A percentile compares a stretch with the other conserved stretches of the same genome.
Conservation (phyloP, 2,329 filamentous ascomycete species). For the Fusarium xyrophilum region DNA sequence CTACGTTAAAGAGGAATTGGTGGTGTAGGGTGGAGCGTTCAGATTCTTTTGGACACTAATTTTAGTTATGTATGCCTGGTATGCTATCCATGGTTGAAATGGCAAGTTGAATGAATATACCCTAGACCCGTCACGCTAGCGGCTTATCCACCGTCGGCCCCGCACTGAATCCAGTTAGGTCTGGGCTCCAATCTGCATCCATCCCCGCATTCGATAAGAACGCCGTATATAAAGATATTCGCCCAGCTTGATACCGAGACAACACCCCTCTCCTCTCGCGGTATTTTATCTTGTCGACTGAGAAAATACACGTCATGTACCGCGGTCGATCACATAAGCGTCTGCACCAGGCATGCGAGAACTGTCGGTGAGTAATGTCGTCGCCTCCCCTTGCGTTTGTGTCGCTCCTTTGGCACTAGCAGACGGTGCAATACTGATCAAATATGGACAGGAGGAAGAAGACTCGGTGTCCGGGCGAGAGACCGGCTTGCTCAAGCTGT, state of each 20-base stretch:
- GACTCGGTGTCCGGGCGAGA: neutral
- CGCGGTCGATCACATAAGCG: neutral
- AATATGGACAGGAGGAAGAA: neutral
- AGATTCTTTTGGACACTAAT: too few relatives aligned
- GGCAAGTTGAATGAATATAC: neutral
- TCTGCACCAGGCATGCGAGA: neutral
- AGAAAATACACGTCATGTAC: neutral
- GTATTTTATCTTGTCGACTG: accelerated
- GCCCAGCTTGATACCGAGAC: neutral
- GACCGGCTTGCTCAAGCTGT: neutral
- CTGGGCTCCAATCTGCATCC: neutral
- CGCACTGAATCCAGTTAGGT: neutral
- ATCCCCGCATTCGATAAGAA: constrained; percentile 1
- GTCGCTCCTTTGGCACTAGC: accelerated
- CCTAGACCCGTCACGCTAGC: neutral
- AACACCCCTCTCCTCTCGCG: neutral
- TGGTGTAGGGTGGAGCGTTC: too few relatives aligned
- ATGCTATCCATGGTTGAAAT: too few relatives aligned
- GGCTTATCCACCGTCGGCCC: neutral
- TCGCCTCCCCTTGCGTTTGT: accelerated
- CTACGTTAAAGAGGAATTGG: too few relatives aligned
- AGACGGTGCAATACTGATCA: neutral
- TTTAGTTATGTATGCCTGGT: too few relatives aligned
- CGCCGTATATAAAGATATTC: neutral
- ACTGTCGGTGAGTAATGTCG: neutral